Base-by-base conservation (phyloP, 1,139 yeast species). In the Yamadazyma sp. region DNA sequence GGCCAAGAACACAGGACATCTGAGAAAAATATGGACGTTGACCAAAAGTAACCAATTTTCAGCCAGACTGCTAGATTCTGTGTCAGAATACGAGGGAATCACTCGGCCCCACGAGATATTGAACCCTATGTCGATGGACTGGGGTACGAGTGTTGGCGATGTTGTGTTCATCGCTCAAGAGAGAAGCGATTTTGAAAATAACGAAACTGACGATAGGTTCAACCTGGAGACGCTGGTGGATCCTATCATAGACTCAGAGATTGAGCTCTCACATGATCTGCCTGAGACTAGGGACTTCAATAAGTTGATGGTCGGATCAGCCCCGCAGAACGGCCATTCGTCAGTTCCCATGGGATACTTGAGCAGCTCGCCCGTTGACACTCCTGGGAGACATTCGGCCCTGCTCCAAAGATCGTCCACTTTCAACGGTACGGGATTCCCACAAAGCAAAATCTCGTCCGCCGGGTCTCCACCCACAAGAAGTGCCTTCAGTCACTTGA, bases 161-260 rank as follows among this genome's bases (percentile, higher is more conserved):
- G 53, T 85, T 31, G 53, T 77, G 3, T 76, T 81, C 49, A 72
- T 81, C 5, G 68, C 68, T 33, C 88, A 83, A 54, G 71, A 71
- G 17, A 69, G 66, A 39, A 38, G 56, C 20, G 81, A 75, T 26
- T 75, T 69, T 49, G 77, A 69, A 36, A 30, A 28, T 22, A 33
- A 32, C 11, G 38, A 37, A 31, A 35, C 17, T 20, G 16, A 18
- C n/a, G 30, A 12, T 12, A 17, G 17, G 17, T 30, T 5, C 20
- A 25, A 12, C 23, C 30, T 35, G 33, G 38, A 22, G 9, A 25
- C 17, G 11, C 39, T 16, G 31, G 22, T 24, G 30, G 33, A 27
- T 17, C 35, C 31, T 14, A 26, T 29, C 6, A 14, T 29, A 9
- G 38, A 35, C 3, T 29, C 38, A 11, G 38, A 35, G 2, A 5